Conservation (phyloP, 371 early-diverging fungal species). For the Apophysomyces ossiformis region DNA sequence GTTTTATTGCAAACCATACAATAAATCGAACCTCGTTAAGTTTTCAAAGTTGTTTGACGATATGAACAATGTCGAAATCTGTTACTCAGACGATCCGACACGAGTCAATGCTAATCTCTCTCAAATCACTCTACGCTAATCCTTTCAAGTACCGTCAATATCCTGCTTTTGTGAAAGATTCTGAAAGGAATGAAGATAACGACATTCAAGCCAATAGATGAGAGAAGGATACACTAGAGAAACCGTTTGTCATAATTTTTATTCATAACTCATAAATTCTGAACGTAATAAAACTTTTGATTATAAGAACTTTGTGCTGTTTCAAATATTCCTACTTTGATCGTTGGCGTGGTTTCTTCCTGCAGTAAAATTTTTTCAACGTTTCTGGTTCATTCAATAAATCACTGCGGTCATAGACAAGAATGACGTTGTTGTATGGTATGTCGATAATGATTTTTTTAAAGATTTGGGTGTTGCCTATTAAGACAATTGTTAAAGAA, state of each 20-base stretch:
- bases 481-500: constrained; percentile 19
- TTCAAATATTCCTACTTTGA: too few species aligned
- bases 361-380: constrained; percentile 26
- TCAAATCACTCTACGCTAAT: too few species aligned
- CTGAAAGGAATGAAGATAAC: too few species aligned
- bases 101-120: constrained; percentile 2
- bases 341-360: constrained; percentile 11
- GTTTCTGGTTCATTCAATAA: constrained; percentile 23
- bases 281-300: constrained; percentile 7
- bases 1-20: constrained; percentile 10
- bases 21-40: not conserved
- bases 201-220: too few species aligned
- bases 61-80: constrained; percentile 9
- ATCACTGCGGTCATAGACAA: constrained; percentile 14
- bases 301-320: too few species aligned
- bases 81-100: constrained; percentile 13
- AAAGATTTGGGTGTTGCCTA: constrained; percentile 26
- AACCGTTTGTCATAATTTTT: not conserved
- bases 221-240: too few species aligned
- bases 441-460: constrained; percentile 28
- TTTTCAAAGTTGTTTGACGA: constrained; percentile 8
- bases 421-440: constrained; percentile 15
- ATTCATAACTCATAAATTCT: constrained; percentile 1
- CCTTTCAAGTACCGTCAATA: too few species aligned
- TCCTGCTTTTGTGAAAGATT: too few species aligned